Evolutionary conservation across 2,329 filamentous ascomycete species (phyloP).

Genomic region (Camptophora hylomeconis): DNA sequence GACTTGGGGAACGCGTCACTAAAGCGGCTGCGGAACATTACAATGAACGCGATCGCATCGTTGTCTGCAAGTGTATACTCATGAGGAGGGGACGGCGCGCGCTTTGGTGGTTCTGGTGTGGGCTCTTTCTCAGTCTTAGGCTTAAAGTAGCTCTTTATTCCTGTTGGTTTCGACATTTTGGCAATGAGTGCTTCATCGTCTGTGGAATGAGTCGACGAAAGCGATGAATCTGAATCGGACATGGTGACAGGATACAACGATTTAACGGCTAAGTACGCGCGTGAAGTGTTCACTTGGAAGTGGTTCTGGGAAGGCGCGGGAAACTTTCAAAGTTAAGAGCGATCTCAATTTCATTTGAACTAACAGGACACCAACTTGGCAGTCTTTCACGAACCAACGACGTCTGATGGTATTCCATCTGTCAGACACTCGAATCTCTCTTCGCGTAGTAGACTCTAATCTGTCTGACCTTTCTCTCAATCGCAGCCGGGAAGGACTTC

Average conservation of each 20-base stretch:
- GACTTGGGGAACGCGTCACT: constrained; percentile 79
- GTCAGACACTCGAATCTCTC: too few species aligned
- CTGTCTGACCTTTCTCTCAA: too few species aligned
- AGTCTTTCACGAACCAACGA: too few species aligned
- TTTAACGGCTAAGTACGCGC: constrained; percentile 17
- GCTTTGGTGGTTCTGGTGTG: constrained; percentile 59
- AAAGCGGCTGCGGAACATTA: constrained; percentile 95
- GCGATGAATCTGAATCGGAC: constrained; percentile 44
- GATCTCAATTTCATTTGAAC: too few species aligned
- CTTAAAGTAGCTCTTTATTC: constrained; percentile 37
- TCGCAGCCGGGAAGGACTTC: too few species aligned
- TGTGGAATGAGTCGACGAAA: constrained; percentile 46
- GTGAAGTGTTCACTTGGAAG: constrained; percentile 19
- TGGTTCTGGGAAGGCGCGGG: constrained; percentile 2
- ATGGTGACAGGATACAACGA: constrained; percentile 19
- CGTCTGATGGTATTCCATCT: too few species aligned
- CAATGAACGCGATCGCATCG: constrained; percentile 89
- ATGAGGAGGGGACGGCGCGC: constrained; percentile 77
- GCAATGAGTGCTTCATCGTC: constrained; percentile 41
- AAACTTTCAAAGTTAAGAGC: background rate
- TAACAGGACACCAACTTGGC: too few species aligned
- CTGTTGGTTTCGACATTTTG: constrained; percentile 27
- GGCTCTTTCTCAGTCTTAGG: constrained; percentile 23
- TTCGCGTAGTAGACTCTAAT: too few species aligned
- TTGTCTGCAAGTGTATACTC: constrained; percentile 86